Conservation (phyloP, 108 stramenopile species). For the Nitzschia sp. region DNA sequence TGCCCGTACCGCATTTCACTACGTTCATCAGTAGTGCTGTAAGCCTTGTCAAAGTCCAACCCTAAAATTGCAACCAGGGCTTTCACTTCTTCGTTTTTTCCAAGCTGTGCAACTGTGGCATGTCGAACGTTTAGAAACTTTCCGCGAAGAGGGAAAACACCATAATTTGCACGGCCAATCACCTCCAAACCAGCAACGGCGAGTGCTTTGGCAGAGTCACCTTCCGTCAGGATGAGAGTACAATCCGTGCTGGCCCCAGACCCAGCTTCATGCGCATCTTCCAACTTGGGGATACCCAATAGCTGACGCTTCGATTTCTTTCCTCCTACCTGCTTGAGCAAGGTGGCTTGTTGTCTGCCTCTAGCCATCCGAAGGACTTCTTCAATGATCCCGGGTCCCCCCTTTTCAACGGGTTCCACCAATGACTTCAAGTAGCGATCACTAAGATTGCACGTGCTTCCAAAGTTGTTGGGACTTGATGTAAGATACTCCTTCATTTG, state of each 20-base stretch:
- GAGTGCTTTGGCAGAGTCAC: conserved; percentile 97
- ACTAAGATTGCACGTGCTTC: conserved; percentile 58
- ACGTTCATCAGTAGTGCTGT: conserved; percentile 66
- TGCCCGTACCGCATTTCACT: conserved; percentile 83
- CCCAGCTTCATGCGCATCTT: conserved; percentile 93
- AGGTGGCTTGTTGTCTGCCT: conserved; percentile 64
- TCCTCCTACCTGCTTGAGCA: conserved; percentile 64
- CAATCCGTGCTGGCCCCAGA: conserved; percentile 53
- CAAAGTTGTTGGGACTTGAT: conserved; percentile 78
- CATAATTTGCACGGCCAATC: conserved; percentile 93
- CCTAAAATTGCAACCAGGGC: conserved; percentile 80
- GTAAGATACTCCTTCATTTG: conserved; percentile 98
- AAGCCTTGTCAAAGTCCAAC: conserved; percentile 80
- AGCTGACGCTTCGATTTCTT: conserved; percentile 64
- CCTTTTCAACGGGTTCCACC: conserved; percentile 43
- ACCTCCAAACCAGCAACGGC: conserved; percentile 95
- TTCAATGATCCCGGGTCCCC: conserved; percentile 79
- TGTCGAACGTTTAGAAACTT: conserved; percentile 98
- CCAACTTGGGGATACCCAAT: conserved; percentile 83
- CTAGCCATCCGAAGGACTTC: conserved; percentile 54
- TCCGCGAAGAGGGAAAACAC: conserved; percentile 98
- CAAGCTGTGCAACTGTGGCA: conserved; percentile 76
- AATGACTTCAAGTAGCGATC: conserved; percentile 54
- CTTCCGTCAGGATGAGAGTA: conserved; percentile 98
- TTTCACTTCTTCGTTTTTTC: conserved; percentile 94